These are phyloP conservation scores for Salix udensis DNA, from an alignment of 345 rosid species.

Conservation along the genomic window DNA sequence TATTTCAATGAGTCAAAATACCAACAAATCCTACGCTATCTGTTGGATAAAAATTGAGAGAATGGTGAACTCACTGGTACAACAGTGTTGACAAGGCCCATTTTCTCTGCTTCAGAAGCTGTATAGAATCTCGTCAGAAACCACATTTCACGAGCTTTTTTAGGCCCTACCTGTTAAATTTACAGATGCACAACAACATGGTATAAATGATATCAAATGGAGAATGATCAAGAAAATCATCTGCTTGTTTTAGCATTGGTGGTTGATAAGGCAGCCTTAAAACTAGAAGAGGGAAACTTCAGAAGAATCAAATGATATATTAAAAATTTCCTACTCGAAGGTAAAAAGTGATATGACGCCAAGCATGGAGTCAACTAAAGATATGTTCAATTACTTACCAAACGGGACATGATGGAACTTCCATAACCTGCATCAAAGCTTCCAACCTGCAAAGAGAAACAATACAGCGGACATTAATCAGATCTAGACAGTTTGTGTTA, in stretches of 20 bases:
- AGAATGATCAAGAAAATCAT: background rate
- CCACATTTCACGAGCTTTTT: constrained; percentile 97
- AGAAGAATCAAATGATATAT: background rate
- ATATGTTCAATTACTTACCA: constrained; percentile 42
- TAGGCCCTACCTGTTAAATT: constrained; percentile 69
- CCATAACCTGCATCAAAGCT: constrained; percentile 99
- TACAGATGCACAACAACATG: background rate
- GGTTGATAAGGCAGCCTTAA: no score
- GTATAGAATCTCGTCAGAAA: constrained; percentile 78
- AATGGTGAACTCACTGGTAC: constrained; percentile 59
- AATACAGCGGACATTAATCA: background rate
- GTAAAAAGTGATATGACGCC: background rate
- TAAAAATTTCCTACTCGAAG: no score
- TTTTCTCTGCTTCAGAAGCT: constrained; percentile 85
- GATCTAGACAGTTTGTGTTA: background rate
- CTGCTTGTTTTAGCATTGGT: background rate
- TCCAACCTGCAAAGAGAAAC: constrained; percentile 56
- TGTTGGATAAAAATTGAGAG: background rate
- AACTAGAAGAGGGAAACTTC: background rate
- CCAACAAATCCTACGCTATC: background rate
- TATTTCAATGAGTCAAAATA: background rate
- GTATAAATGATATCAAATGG: background rate
- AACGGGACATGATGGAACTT: constrained; percentile 90
- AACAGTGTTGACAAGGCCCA: constrained; percentile 89
- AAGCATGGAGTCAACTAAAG: background rate